phyloP scores from a whole-genome alignment of 805 yeast genomes.

The Cephaloascus fragrans region DNA sequence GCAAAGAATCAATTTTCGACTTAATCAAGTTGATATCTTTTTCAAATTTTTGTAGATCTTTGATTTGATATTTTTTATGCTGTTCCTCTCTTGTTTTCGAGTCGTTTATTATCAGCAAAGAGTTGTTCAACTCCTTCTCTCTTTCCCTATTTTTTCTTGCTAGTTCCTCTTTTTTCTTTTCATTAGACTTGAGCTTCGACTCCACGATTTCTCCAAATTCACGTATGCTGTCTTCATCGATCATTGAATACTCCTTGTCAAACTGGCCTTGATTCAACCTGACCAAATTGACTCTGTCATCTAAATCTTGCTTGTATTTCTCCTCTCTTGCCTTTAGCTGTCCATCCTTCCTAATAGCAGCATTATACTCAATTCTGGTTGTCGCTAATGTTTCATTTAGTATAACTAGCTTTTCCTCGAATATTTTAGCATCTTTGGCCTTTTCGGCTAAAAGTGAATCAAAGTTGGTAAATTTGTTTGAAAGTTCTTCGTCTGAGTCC shows the following conservation, averaged over 20 bases:
- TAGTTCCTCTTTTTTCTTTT: slow-evolving; percentile 2
- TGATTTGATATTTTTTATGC: slow-evolving; percentile 25
- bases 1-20: slow-evolving; percentile 23
- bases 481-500: slow-evolving; percentile 32
- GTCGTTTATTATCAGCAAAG: slow-evolving; percentile 10
- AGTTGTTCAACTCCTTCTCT: slow-evolving; percentile 5
- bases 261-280: slow-evolving; percentile 8
- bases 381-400: slow-evolving; percentile 12
- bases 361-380: slow-evolving; percentile 21
- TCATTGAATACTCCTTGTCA: background rate
- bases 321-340: slow-evolving; percentile 35
- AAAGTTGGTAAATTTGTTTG: slow-evolving; percentile 30
- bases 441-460: slow-evolving; percentile 14
- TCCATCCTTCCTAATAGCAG: slow-evolving; percentile 42
- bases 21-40: slow-evolving; percentile 26
- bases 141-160: slow-evolving; percentile 3
- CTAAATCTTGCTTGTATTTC: slow-evolving; percentile 13
- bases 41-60: slow-evolving; percentile 27
- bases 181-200: background rate
- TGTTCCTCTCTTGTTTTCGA: slow-evolving; percentile 30
- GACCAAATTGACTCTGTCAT: slow-evolving; percentile 7
- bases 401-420: slow-evolving; percentile 11
- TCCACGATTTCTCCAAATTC: slow-evolving; percentile 1
- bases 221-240: background rate
- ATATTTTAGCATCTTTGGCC: slow-evolving; percentile 12